These are phyloP conservation scores for Tilletia horrida DNA, from an alignment of 1,284 basidiomycete species.

Conservation along the genomic window DNA sequence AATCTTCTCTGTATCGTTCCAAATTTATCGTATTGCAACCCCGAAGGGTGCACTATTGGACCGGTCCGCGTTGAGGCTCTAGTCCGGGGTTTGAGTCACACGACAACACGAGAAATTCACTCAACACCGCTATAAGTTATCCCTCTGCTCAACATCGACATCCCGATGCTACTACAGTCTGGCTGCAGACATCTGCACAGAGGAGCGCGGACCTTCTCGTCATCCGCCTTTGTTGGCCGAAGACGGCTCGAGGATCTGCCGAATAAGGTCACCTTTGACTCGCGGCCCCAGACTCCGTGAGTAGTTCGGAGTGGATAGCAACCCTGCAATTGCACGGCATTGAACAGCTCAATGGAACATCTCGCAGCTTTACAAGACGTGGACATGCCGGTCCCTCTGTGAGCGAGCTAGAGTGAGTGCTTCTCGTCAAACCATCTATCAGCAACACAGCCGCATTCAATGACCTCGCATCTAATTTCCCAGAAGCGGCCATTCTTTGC, in stretches of 20 bases:
- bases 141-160: too few relatives aligned
- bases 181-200: too few relatives aligned
- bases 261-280: not conserved
- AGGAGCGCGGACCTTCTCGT: not conserved
- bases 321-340: not conserved
- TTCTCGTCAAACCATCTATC: not conserved
- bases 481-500: conserved; percentile 47
- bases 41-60: not conserved
- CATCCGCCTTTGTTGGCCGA: not conserved
- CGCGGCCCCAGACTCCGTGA: not conserved
- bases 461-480: too few relatives aligned
- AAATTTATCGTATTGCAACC: conserved; percentile 45
- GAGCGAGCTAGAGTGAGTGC: not conserved
- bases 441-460: not conserved
- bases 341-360: not conserved
- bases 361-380: not conserved
- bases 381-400: not conserved
- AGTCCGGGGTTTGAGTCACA: not conserved
- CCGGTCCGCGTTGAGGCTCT: not conserved
- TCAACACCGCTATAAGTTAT: too few relatives aligned
- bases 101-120: not conserved
- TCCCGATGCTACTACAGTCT: too few relatives aligned
- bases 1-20: conserved; percentile 57
- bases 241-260: not conserved
- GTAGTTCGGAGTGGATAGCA: not conserved